Evolutionary conservation across 768 basidiomycete species (phyloP), one percentile per base, ranked within the genome.

Genomic region (Termitomyces heimii): DNA sequence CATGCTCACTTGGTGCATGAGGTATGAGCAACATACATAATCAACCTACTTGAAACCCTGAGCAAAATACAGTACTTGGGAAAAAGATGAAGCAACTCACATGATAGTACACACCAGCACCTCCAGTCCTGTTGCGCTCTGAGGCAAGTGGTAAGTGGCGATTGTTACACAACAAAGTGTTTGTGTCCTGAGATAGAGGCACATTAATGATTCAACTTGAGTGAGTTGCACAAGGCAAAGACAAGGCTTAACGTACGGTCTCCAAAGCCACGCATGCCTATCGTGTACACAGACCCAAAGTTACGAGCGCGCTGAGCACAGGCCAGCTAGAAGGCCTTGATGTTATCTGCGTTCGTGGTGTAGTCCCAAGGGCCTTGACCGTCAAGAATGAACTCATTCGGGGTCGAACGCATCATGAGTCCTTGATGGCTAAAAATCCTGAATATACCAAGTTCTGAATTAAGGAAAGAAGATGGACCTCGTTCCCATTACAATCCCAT

Each of bases 21-120:
- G 10, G 28, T 16, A 56, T 39, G 48, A 34, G 3, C 48, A 28
- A 43, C 67, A 32, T 65, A 79, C 80, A 63, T 78, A 80, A 67
- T 82, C 82, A 55, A 79, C 63, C 77, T 83, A 62, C 48, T 7
- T 28, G 47, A 26, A 32, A 43, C 22, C 26, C 50, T 65, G 44
- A 53, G 44, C 24, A 34, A n/a, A 18, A 16, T 26, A 24, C 55
- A 40, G 31, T 9, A 32, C 46, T 26, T 9, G 12, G 28, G 6
- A 39, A 7, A 7, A 37, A 28, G 40, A 37, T n/a, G 31, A 22
- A 28, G 37, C 5, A 16, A 68, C 75, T 56, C 59, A 81, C 82
- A 66, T 85, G 84, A 63, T 85, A 89, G 67, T 88, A 89, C 5
- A 87, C 79, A 35, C 86, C 88, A 28, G 85, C 82, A 42, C 88